These are phyloP conservation scores for Begonia masoniana DNA, from an alignment of 306 rosid species.

Conservation along the genomic window DNA sequence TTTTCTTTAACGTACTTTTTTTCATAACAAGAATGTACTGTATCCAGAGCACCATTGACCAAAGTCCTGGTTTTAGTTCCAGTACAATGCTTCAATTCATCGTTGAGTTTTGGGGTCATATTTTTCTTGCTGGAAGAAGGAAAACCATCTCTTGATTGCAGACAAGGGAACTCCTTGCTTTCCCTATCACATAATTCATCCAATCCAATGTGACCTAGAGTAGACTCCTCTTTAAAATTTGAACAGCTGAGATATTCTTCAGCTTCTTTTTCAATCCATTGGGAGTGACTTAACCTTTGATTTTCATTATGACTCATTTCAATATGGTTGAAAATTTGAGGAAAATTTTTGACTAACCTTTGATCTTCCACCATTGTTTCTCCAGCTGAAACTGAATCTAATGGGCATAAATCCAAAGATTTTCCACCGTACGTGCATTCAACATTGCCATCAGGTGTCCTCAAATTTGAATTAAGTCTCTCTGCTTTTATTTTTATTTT, in stretches of 20 bases:
- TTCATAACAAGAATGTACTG: too few species aligned
- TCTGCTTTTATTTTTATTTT: slow-evolving; percentile 16
- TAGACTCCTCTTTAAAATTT: slow-evolving; percentile 20
- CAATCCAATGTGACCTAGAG: slow-evolving; percentile 14
- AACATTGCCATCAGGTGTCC: slow-evolving; percentile 5
- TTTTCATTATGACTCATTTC: slow-evolving; percentile 11
- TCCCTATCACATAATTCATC: slow-evolving; percentile 24
- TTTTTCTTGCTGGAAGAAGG: slow-evolving; percentile 23
- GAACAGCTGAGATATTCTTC: slow-evolving; percentile 16
- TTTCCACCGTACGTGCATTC: slow-evolving; percentile 3
- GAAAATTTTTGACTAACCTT: slow-evolving; percentile 7
- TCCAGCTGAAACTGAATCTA: slow-evolving; percentile 18
- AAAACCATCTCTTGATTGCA: slow-evolving; percentile 15
- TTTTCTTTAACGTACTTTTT: too few species aligned
- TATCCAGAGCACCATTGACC: too few species aligned
- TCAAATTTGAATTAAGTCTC: slow-evolving; percentile 14
- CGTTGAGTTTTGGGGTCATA: slow-evolving; percentile 15
- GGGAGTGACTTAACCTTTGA: slow-evolving; percentile 10
- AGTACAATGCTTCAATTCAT: slow-evolving; percentile 22
- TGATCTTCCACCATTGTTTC: slow-evolving; percentile 16
- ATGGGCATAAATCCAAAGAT: slow-evolving; percentile 8
- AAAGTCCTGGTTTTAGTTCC: too few species aligned
- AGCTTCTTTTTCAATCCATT: slow-evolving; percentile 10
- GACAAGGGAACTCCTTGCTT: slow-evolving; percentile 17
- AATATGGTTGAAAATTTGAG: slow-evolving; percentile 8